Base-by-base conservation (phyloP, 2,329 filamentous ascomycete genomes). In the Byssothecium circinans region DNA sequence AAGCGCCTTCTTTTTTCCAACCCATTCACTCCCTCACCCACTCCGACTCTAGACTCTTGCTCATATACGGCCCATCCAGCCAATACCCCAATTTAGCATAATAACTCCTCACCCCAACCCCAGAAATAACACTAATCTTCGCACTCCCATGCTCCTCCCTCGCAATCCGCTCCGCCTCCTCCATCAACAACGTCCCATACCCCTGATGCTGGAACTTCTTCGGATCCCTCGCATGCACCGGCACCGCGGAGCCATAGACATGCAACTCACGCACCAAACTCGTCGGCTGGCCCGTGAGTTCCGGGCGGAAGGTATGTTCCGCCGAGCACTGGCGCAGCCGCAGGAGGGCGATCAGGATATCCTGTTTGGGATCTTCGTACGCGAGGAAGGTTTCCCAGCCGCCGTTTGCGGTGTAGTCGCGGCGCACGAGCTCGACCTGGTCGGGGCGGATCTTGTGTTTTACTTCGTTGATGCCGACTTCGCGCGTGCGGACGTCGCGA, bases 351-450 rank as follows among this genome's bases (percentile, higher is more conserved):
- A 99, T 95, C 3, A 99, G 78, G 47, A 99, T 99, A 69, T 99
- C 94, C 70, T 99, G 94, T 76, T 96, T 96, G 1, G 94, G 92
- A 60, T 99, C 94, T 69, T 99, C 94, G 65, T 99, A 99, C 1
- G 94, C 91, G 4, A 99, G 78, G 75, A 99, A 99, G 0, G 94
- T 99, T 74, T 99, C 94, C 94, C 94, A 99, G 19, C 94, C 95
- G 32, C 88, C 91, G 68, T 99, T 99, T 58, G 94, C 94, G 0
- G 84, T 82, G 72, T 99, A 99, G 74, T 99, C 94, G 56, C 94
- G 82, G 20, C 94, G 86, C 23, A 99, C 87, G 17, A 99, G 84
- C 76, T 99, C 94, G 49, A 99, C 89, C 70, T 99, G 92, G 57
- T 91, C 95, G 0, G 94, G 94, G 1, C 92, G 82, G 59, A 99